Base-by-base conservation (phyloP, 2,329 filamentous ascomycete species). In the Alternaria triticina region DNA sequence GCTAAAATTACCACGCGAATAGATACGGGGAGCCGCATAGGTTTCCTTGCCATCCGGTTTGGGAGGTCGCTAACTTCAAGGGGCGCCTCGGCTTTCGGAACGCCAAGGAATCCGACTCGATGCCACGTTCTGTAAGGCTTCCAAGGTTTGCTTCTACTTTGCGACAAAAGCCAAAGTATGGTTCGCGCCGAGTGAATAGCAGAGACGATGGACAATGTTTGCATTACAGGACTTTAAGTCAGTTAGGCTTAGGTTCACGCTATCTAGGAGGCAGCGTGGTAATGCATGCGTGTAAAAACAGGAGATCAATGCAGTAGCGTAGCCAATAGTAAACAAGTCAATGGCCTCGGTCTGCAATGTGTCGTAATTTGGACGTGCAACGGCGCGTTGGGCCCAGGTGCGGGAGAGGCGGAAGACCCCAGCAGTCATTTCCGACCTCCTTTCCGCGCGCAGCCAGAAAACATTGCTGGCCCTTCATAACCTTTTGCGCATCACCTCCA, bases 371-470 rank as follows among this genome's bases (percentile, higher is more conserved):
- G 69, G 61, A 63, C 62, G 65, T 64, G 65, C 54, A 70, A 62
- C 66, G 62, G 68, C 65, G 65, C 60, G 64, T 56, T 61, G 64
- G 59, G 65, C 62, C 56, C 64, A 56, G 59, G 62, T 57, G 60
- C 75, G 76, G 74, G 61, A 73, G 59, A 65, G 64, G 65, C 74
- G 75, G 73, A 72, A 67, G 68, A 64, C 66, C 62, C 65, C 64
- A 60, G 69, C 59, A 65, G 70, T 77, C 75, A 77, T 77, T 71
- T 78, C 74, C 75, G 76, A 72, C 66, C 76, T 76, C 77, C 75
- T 78, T 75, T 77, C 73, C 71, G 70, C 36, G 65, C 69, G 62
- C 66, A 62, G 60, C 62, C 67, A 72, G 62, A 74, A 73, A 72
- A 72, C 66, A 69, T 69, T 56, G 70, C 59, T 60, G 66, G 61